A percentile compares a stretch with the other conserved stretches of the same genome.
Evolutionary conservation across 208 protist species (phyloP).

Genomic region (Balamuthia mandrillaris): DNA sequence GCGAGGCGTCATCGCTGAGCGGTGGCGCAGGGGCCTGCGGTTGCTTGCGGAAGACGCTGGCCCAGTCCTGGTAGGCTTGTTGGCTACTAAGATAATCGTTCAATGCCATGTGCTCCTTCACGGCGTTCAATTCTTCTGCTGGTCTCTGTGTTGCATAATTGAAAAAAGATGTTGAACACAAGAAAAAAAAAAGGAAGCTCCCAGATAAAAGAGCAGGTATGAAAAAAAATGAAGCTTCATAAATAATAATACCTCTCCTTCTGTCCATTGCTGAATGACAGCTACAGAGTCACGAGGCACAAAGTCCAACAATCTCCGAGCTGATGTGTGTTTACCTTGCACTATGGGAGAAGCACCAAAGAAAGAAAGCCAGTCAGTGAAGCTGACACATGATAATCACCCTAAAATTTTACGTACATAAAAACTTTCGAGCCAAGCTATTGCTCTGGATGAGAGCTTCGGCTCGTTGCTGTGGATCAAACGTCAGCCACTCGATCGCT

Average conservation of each 20-base stretch:
- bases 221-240: not conserved
- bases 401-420: too few relatives aligned
- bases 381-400: too few relatives aligned
- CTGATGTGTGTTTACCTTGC: not conserved
- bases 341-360: too few relatives aligned
- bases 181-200: too few relatives aligned
- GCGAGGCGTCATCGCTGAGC: too few relatives aligned
- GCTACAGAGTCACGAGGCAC: not conserved
- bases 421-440: not conserved
- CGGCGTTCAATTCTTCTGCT: not conserved
- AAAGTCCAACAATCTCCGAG: not conserved
- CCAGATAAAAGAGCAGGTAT: not conserved
- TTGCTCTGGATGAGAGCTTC: constrained; percentile 9
- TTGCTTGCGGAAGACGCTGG: too few relatives aligned
- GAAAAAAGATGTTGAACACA: too few relatives aligned
- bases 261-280: not conserved
- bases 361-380: too few relatives aligned
- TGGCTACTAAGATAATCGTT: not conserved
- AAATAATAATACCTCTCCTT: not conserved
- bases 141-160: too few relatives aligned
- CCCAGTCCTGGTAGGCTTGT: not conserved
- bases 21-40: too few relatives aligned
- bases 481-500: constrained; percentile 27
- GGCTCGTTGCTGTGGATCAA: not conserved
- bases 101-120: not conserved